Conservation (phyloP, 331 rosid species). For the Stylosanthes scabra region DNA sequence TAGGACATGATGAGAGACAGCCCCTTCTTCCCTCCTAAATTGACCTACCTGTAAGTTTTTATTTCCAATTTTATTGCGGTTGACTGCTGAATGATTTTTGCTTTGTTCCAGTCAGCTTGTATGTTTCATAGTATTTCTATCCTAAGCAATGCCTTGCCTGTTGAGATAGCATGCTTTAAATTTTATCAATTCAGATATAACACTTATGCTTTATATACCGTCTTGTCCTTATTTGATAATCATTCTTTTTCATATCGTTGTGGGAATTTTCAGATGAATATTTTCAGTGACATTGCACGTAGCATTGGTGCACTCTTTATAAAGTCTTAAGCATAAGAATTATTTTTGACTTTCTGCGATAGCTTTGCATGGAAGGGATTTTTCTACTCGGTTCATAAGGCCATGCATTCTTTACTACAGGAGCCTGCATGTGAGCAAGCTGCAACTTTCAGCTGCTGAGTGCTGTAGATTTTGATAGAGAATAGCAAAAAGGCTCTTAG, state of each 20-base stretch:
- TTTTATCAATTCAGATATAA: conserved; percentile 14
- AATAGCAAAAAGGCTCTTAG: conserved; percentile 44
- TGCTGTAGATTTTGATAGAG: conserved; percentile 60
- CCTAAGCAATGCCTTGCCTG: conserved; percentile 11
- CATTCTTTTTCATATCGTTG: conserved; percentile 36
- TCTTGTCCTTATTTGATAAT: conserved; percentile 12
- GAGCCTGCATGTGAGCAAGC: conserved; percentile 44
- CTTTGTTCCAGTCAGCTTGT: conserved; percentile 5
- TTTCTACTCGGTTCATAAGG: conserved; percentile 43
- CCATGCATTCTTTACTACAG: conserved; percentile 47
- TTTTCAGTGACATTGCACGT: conserved; percentile 51
- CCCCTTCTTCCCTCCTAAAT: conserved; percentile 84
- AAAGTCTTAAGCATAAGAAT: conserved; percentile 45
- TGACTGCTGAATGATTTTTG: conserved; percentile 25
- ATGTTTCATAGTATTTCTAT: background rate
- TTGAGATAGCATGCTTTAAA: conserved; percentile 17
- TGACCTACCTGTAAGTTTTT: conserved; percentile 51
- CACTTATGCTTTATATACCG: conserved; percentile 1
- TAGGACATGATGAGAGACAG: conserved; percentile 77
- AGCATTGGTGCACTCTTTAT: conserved; percentile 45
- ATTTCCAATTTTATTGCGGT: conserved; percentile 21
- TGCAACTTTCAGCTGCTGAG: conserved; percentile 46
- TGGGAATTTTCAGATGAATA: conserved; percentile 49
- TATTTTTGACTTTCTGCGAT: conserved; percentile 46
- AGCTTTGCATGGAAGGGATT: conserved; percentile 43